Evolutionary conservation across 768 basidiomycete species (phyloP).

Genomic region (Lentinula sp.): DNA sequence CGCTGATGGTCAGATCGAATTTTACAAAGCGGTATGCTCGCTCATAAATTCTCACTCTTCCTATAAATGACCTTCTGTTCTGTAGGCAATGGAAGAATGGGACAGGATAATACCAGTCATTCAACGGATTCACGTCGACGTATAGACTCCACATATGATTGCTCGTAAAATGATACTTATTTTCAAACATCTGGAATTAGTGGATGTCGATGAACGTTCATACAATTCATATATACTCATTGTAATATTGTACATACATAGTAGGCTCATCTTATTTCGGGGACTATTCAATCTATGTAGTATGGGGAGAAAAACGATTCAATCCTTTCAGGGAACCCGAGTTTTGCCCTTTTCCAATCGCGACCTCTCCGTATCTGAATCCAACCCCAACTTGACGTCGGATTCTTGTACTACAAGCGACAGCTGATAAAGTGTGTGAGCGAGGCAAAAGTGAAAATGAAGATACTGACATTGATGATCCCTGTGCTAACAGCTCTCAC

Average conservation of each 20-base stretch:
- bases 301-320: neutral
- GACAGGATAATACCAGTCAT: constrained; percentile 90
- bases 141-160: constrained; percentile 35
- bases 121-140: constrained; percentile 91
- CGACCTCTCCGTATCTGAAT: neutral
- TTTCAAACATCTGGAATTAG: constrained; percentile 7
- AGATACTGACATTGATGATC: constrained; percentile 59
- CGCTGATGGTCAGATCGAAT: constrained; percentile 93
- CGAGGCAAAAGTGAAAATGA: neutral
- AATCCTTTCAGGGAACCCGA: neutral
- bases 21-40: constrained; percentile 73
- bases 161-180: neutral
- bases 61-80: constrained; percentile 2
- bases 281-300: neutral
- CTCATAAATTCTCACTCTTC: neutral
- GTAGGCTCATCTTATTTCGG: neutral
- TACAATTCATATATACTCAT: neutral
- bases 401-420: constrained; percentile 80
- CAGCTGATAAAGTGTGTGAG: constrained; percentile 37
- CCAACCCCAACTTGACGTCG: constrained; percentile 48
- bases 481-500: constrained; percentile 80
- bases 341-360: constrained; percentile 10
- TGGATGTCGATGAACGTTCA: neutral
- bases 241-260: neutral
- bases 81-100: constrained; percentile 94